These are phyloP conservation scores for Canna indica DNA, from an alignment of 176 grass and related monocot genomes.

Conservation along the genomic window DNA sequence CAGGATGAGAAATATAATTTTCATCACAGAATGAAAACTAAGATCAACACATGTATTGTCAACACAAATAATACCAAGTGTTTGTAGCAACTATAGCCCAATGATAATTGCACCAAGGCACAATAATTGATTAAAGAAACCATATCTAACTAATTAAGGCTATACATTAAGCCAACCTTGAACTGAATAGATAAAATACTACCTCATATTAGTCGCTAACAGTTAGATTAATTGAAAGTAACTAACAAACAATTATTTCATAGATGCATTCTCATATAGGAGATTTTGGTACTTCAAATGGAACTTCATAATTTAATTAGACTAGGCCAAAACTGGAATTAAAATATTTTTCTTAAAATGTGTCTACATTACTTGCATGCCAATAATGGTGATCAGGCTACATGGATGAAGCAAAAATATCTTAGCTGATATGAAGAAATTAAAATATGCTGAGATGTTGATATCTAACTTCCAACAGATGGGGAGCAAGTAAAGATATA, in stretches of 20 bases:
- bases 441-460: neutral
- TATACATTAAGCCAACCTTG: neutral
- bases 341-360: neutral
- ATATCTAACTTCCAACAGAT: too few relatives aligned
- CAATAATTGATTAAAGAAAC: neutral
- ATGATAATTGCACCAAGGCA: neutral
- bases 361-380: neutral
- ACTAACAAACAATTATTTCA: neutral
- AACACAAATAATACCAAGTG: neutral
- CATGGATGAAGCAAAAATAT: neutral
- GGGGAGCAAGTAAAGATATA: too few relatives aligned
- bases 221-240: neutral
- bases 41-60: neutral
- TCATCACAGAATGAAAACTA: neutral
- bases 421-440: neutral
- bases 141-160: neutral
- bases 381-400: neutral
- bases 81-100: neutral
- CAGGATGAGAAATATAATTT: conserved; percentile 5
- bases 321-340: neutral
- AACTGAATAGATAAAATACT: neutral
- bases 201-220: neutral
- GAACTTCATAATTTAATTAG: neutral
- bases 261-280: neutral
- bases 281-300: neutral